phyloP scores from a whole-genome alignment of 495 filamentous ascomycete species.

The Thozetella sp. region DNA sequence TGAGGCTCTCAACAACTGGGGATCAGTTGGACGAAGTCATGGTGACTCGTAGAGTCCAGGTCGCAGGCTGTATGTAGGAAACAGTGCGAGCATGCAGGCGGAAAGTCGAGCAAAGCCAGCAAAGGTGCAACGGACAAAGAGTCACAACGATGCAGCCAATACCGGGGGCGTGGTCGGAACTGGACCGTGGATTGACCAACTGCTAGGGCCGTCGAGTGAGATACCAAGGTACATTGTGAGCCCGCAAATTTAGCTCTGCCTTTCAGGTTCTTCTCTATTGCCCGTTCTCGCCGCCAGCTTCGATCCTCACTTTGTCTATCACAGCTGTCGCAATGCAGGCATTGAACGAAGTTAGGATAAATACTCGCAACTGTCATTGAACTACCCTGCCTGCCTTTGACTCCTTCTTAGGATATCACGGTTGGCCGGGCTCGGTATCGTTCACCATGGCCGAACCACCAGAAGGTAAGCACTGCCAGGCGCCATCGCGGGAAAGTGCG shows the following conservation, averaged over 20 bases:
- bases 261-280: background rate
- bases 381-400: too few relatives aligned
- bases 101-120: too few relatives aligned
- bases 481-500: too few relatives aligned
- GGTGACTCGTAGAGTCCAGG: background rate
- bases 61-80: background rate
- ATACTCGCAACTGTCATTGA: background rate
- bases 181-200: background rate
- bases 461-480: too few relatives aligned
- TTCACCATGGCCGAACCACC: too few relatives aligned
- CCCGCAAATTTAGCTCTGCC: background rate
- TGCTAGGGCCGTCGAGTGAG: background rate
- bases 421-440: too few relatives aligned
- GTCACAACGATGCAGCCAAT: background rate
- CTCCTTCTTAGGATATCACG: too few relatives aligned
- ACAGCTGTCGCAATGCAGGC: background rate
- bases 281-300: background rate
- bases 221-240: background rate
- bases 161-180: background rate
- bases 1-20: background rate
- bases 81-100: background rate
- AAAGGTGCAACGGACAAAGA: background rate
- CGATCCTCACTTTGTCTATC: background rate
- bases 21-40: constrained; percentile 7
- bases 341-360: background rate